A percentile compares a stretch with the other conserved stretches of the same genome.
phyloP scores from a whole-genome alignment of 2,329 filamentous ascomycete genomes.

The Aureobasidium leucospermi region DNA sequence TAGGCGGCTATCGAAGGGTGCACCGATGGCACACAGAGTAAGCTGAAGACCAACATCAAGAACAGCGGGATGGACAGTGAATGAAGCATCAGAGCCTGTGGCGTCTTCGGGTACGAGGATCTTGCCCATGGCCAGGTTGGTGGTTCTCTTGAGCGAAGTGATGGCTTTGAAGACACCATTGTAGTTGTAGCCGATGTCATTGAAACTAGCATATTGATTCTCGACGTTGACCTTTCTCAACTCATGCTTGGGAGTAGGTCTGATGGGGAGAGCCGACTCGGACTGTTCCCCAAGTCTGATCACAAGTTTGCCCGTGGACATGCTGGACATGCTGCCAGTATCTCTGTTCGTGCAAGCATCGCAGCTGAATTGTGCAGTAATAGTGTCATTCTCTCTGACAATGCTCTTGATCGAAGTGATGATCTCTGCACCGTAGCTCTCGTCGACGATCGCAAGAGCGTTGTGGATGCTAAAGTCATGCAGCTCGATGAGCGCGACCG shows the following conservation, averaged over 20 bases:
- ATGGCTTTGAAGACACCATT: constrained; percentile 14
- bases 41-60: constrained; percentile 28
- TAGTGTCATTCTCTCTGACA: neutral
- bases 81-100: constrained; percentile 22
- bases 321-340: neutral
- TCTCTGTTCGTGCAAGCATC: neutral
- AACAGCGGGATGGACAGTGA: constrained; percentile 22
- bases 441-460: constrained; percentile 19
- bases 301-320: constrained; percentile 22
- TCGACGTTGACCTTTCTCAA: constrained; percentile 12
- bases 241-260: neutral
- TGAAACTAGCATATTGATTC: constrained; percentile 19
- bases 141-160: constrained; percentile 2
- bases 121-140: neutral
- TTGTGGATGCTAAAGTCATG: constrained; percentile 17
- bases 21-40: constrained; percentile 23
- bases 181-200: constrained; percentile 22
- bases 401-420: constrained; percentile 8
- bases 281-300: constrained; percentile 22
- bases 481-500: constrained; percentile 18
- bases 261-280: constrained; percentile 18
- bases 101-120: constrained; percentile 1
- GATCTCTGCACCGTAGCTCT: constrained; percentile 16
- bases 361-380: neutral
- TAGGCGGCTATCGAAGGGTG: constrained; percentile 24